A percentile compares a stretch with the other conserved stretches of the same genome.
Conservation (phyloP, 345 rosid genomes). For the Garcia nutans region DNA sequence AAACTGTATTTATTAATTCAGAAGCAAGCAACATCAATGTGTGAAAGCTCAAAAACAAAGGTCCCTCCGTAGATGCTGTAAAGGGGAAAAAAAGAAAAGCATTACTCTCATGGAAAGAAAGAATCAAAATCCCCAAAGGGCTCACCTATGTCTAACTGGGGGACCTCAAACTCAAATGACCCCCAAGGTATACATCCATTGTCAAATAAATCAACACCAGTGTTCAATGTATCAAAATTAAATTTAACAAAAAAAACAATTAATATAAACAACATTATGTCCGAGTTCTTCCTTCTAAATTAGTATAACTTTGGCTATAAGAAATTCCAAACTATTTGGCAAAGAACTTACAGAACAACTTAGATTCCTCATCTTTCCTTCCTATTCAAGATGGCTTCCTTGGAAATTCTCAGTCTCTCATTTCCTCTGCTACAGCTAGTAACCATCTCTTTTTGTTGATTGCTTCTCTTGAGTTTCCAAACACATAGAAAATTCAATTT, state of each 20-base stretch:
- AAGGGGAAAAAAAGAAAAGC: too few species aligned
- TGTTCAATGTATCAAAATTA: neutral
- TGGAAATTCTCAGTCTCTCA: slow-evolving; percentile 1
- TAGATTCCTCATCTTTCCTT: neutral
- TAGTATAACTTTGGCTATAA: slow-evolving; percentile 2
- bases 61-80: too few species aligned
- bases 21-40: too few species aligned
- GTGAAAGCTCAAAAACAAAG: too few species aligned
- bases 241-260: neutral
- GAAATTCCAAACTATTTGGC: neutral
- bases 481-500: neutral
- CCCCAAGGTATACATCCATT: neutral
- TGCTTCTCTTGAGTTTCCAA: neutral
- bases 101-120: neutral
- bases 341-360: neutral
- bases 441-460: neutral
- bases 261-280: slow-evolving; percentile 8
- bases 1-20: too few species aligned
- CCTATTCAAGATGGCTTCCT: neutral
- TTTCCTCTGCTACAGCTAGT: neutral
- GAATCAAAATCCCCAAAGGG: neutral
- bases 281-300: neutral
- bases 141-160: neutral
- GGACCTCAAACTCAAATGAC: neutral
- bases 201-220: slow-evolving; percentile 12